These are phyloP conservation scores for Panaeolus cyanescens DNA, from an alignment of 768 basidiomycete genomes.

Conservation along the genomic window DNA sequence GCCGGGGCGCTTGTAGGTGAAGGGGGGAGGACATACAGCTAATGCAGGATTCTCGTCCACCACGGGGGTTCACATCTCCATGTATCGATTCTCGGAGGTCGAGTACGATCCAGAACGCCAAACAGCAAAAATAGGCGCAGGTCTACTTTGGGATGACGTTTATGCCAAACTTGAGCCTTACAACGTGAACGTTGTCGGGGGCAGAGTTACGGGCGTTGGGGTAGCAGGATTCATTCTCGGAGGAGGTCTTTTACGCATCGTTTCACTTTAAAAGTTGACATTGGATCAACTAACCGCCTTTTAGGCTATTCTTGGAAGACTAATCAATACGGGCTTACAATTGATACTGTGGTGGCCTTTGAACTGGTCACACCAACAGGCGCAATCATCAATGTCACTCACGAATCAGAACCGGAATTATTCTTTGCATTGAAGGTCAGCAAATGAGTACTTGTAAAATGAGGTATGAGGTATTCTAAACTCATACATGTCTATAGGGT, in stretches of 20 bases:
- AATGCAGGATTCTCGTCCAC: slow-evolving; percentile 66
- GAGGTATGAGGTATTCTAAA: too few species aligned
- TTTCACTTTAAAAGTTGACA: slow-evolving; percentile 21
- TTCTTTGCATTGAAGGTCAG: slow-evolving; percentile 44
- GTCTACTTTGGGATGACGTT: slow-evolving; percentile 64
- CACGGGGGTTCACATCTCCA: slow-evolving; percentile 56
- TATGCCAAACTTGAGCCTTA: slow-evolving; percentile 52
- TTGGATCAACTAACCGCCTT: slow-evolving; percentile 30
- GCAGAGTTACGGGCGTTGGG: slow-evolving; percentile 58
- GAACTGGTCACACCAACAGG: slow-evolving; percentile 63
- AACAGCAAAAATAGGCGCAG: slow-evolving; percentile 44
- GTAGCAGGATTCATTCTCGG: slow-evolving; percentile 62
- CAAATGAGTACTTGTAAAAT: too few species aligned
- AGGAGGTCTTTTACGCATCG: slow-evolving; percentile 48
- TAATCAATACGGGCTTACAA: slow-evolving; percentile 59
- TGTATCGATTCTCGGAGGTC: slow-evolving; percentile 49
- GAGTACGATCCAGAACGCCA: slow-evolving; percentile 38
- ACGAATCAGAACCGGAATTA: slow-evolving; percentile 33
- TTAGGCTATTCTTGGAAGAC: slow-evolving; percentile 65
- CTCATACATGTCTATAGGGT: neutral
- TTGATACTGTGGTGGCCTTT: slow-evolving; percentile 56
- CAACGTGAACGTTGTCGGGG: slow-evolving; percentile 59
- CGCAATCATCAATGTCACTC: slow-evolving; percentile 35
- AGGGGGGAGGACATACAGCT: slow-evolving; percentile 60
- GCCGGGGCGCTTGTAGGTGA: slow-evolving; percentile 54